These are phyloP conservation scores for Wickerhamiella dianesei DNA, from an alignment of 805 yeast species.

Conservation along the genomic window DNA sequence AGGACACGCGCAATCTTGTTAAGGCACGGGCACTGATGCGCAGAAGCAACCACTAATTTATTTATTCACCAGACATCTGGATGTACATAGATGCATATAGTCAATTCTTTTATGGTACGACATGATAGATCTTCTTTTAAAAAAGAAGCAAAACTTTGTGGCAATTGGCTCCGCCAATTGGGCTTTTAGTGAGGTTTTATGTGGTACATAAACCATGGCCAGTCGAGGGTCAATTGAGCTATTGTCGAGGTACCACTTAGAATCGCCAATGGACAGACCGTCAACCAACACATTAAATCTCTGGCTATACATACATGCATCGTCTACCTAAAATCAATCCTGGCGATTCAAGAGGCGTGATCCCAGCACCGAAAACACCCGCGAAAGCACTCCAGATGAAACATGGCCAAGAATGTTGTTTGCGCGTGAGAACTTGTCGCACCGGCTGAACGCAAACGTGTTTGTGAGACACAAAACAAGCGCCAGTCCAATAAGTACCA, in stretches of 20 bases:
- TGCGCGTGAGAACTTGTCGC: conserved; percentile 86
- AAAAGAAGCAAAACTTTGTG: too few relatives aligned
- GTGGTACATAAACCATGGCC: too few relatives aligned
- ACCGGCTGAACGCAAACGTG: conserved; percentile 77
- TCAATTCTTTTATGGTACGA: too few relatives aligned
- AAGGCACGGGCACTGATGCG: conserved; percentile 5
- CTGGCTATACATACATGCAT: background rate
- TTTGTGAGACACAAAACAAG: conserved; percentile 63
- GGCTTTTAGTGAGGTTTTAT: too few relatives aligned
- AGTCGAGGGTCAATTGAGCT: too few relatives aligned
- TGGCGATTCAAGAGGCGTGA: conserved; percentile 9
- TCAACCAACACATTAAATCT: background rate
- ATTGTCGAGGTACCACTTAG: too few relatives aligned
- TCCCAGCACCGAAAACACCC: conserved; percentile 10
- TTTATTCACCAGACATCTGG: background rate
- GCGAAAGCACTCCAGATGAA: conserved; percentile 15
- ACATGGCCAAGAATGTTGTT: conserved; percentile 38
- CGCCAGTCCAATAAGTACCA: conserved; percentile 39
- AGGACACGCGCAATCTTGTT: conserved; percentile 26
- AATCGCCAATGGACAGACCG: too few relatives aligned
- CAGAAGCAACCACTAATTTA: conserved; percentile 1
- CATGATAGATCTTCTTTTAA: too few relatives aligned
- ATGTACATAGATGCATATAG: background rate
- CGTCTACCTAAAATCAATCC: background rate
- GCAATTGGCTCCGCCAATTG: too few relatives aligned